Conservation (phyloP, 345 rosid genomes). For the Euphorbia lathyris region DNA sequence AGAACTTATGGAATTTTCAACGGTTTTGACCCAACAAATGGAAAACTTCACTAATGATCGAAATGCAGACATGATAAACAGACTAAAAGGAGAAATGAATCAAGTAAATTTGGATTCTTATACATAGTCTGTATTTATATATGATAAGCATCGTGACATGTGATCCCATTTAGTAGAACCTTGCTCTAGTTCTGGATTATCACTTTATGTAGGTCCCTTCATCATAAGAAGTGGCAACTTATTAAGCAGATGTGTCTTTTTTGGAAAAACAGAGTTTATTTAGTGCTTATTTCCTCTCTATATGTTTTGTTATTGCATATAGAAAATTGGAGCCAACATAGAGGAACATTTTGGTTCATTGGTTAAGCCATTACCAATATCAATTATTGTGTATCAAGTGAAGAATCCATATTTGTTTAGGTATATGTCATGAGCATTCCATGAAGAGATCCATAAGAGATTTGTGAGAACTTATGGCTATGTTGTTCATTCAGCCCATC, state of each 20-base stretch:
- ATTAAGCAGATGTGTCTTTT: too few species aligned
- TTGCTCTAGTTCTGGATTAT: too few species aligned
- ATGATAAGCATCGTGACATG: background rate
- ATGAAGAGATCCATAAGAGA: conserved; percentile 91
- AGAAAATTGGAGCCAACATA: background rate
- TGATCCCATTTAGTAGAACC: background rate
- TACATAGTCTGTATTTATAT: background rate
- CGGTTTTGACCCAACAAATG: conserved; percentile 93
- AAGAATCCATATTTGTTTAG: background rate
- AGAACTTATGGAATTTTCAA: conserved; percentile 92
- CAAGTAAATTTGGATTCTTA: conserved; percentile 49
- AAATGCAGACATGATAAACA: conserved; percentile 81
- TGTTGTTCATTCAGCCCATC: conserved; percentile 78
- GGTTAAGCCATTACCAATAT: background rate
- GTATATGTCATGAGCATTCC: conserved; percentile 37
- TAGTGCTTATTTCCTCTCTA: too few species aligned
- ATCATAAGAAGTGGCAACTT: too few species aligned
- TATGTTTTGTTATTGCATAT: background rate
- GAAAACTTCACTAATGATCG: conserved; percentile 81
- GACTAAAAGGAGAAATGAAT: conserved; percentile 91
- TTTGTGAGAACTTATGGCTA: conserved; percentile 70
- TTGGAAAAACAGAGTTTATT: too few species aligned
- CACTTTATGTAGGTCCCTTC: too few species aligned
- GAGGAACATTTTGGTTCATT: background rate
- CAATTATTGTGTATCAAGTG: background rate